Percentiles rank a stretch among this genome's conserved stretches.
Evolutionary conservation across 2,329 filamentous ascomycete genomes (phyloP).

Genomic region (Fusarium redolens): DNA sequence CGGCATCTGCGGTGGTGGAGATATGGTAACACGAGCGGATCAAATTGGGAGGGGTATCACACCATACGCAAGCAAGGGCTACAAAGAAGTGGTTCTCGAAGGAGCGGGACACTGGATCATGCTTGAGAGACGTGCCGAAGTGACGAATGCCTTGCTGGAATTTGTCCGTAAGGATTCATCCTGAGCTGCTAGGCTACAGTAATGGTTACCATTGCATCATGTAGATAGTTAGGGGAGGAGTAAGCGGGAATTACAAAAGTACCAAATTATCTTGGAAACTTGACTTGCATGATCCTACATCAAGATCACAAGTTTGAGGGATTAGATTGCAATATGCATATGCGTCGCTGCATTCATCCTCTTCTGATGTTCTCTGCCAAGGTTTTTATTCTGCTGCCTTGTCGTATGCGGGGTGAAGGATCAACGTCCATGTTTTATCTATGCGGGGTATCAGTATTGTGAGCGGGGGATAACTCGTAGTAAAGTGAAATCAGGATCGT

Average conservation of each 20-base stretch:
- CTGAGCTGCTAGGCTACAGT: background rate
- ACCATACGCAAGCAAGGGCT: constrained; percentile 20
- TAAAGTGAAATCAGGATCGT: background rate
- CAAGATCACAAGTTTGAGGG: background rate
- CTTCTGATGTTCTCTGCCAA: background rate
- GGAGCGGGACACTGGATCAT: constrained; percentile 37
- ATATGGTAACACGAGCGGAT: constrained; percentile 24
- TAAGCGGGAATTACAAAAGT: background rate
- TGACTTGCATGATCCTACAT: background rate
- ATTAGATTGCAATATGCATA: background rate
- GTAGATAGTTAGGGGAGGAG: background rate
- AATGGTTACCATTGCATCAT: background rate
- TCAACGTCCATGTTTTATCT: background rate
- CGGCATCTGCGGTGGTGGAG: constrained; percentile 22
- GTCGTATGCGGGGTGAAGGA: constrained; percentile 3
- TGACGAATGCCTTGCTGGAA: constrained; percentile 22
- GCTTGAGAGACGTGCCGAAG: constrained; percentile 25
- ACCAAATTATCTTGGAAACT: background rate
- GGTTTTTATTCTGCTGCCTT: constrained; percentile 15
- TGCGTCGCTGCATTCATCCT: background rate
- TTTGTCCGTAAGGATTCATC: background rate
- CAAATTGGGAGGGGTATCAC: background rate
- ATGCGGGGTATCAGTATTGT: background rate
- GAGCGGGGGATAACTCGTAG: background rate
- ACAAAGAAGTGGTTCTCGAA: constrained; percentile 18